A percentile compares a stretch with the other conserved stretches of the same genome.
Evolutionary conservation across 2,329 filamentous ascomycete species (phyloP).

Genomic region (Penicillium fuscoglaucum): DNA sequence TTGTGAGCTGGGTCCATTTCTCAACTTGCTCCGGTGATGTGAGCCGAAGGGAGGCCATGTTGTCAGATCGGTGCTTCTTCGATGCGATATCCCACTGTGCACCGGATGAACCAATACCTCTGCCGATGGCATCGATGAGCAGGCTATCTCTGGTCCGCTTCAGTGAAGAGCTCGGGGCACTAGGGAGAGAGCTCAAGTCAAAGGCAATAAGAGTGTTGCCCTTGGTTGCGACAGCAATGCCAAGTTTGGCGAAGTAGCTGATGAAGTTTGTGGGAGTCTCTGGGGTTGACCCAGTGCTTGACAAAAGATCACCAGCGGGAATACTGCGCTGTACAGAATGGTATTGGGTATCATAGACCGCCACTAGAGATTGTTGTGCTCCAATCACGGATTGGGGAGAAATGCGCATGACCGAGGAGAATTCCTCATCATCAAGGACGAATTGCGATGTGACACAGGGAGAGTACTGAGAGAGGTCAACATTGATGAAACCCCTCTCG

Average conservation of each 20-base stretch:
- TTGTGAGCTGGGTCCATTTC: conserved; percentile 38
- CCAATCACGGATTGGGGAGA: conserved; percentile 46
- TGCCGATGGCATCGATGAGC: conserved; percentile 45
- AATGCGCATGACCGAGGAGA: conserved; percentile 46
- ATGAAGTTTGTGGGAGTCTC: conserved; percentile 39
- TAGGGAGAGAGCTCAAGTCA: conserved; percentile 41
- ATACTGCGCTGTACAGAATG: conserved; percentile 48
- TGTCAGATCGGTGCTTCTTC: conserved; percentile 34
- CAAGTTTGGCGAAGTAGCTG: conserved; percentile 47
- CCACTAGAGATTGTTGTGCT: conserved; percentile 43
- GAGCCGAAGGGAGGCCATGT: conserved; percentile 34
- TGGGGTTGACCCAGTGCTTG: conserved; percentile 23
- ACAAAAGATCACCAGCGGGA: conserved; percentile 33
- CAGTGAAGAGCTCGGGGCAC: conserved; percentile 30
- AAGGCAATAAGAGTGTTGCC: conserved; percentile 47
- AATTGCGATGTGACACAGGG: conserved; percentile 42
- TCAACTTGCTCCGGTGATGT: conserved; percentile 33
- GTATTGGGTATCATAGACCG: conserved; percentile 50
- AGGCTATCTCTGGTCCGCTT: conserved; percentile 44
- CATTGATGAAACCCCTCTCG: conserved; percentile 41
- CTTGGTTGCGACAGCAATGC: conserved; percentile 44
- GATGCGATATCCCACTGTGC: conserved; percentile 31
- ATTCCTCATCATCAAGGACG: conserved; percentile 38
- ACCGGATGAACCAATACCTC: conserved; percentile 39
- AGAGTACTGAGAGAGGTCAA: conserved; percentile 46